Conservation (phyloP, 371 early-diverging fungal species). For the Mucor mucedo region DNA sequence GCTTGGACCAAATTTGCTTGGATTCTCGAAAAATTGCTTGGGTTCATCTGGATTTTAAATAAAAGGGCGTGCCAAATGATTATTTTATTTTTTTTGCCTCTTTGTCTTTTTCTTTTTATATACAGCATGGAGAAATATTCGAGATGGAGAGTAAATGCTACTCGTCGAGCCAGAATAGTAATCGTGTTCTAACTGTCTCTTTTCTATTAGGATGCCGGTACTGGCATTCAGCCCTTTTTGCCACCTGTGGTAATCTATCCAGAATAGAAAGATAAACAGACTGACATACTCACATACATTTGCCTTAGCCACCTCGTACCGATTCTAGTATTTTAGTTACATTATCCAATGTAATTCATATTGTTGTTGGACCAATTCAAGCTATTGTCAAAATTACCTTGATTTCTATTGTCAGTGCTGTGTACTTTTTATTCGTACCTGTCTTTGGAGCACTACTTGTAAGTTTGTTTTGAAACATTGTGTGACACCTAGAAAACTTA, state of each 20-base stretch:
- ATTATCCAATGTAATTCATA: conserved; percentile 40
- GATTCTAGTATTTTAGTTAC: conserved; percentile 40
- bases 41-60: too few species aligned
- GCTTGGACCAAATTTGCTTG: too few species aligned
- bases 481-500: neutral
- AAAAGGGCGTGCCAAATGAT: too few species aligned
- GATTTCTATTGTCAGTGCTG: conserved; percentile 32
- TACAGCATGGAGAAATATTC: conserved; percentile 68
- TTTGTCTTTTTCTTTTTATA: conserved; percentile 7
- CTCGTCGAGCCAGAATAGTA: neutral
- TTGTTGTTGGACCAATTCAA: conserved; percentile 53
- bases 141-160: conserved; percentile 65
- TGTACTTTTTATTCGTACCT: conserved; percentile 44
- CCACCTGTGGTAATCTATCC: conserved; percentile 69
- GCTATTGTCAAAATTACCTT: conserved; percentile 51
- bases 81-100: neutral
- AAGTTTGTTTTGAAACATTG: conserved; percentile 7
- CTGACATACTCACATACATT: neutral
- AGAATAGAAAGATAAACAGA: neutral
- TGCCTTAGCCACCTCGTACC: conserved; percentile 42
- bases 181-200: neutral
- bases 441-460: conserved; percentile 41
- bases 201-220: conserved; percentile 70
- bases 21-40: too few species aligned
- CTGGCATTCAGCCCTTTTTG: conserved; percentile 90